Percentiles rank a stretch among this genome's conserved stretches.
phyloP scores from a whole-genome alignment of 352 stramenopile species.

The Phytophthora sansomeana region DNA sequence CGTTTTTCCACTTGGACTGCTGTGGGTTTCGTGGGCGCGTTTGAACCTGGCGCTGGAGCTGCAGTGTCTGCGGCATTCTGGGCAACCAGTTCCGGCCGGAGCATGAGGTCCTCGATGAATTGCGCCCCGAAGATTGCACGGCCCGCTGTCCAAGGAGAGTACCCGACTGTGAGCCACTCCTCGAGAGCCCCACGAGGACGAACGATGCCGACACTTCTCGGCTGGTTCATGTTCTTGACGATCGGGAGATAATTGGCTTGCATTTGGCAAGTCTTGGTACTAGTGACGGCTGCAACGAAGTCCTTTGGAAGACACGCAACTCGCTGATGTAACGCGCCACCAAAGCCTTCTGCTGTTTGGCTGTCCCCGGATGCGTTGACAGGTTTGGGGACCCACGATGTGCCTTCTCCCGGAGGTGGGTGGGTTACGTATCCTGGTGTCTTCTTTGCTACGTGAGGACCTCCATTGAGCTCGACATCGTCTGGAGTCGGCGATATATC shows the following conservation, averaged over 20 bases:
- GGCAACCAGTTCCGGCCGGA: slow-evolving; percentile 59
- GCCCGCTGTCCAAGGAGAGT: slow-evolving; percentile 92
- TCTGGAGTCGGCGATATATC: slow-evolving; percentile 65
- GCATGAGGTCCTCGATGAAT: slow-evolving; percentile 73
- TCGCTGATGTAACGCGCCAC: slow-evolving; percentile 64
- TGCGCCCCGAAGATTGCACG: slow-evolving; percentile 65
- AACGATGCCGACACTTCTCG: slow-evolving; percentile 88
- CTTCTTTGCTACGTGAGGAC: slow-evolving; percentile 53
- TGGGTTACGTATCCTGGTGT: slow-evolving; percentile 69
- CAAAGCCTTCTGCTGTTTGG: slow-evolving; percentile 70
- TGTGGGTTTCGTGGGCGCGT: slow-evolving; percentile 11
- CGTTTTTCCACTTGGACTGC: slow-evolving; percentile 51
- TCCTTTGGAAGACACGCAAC: slow-evolving; percentile 73
- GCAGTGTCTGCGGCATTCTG: slow-evolving; percentile 20
- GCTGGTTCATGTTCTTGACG: slow-evolving; percentile 87
- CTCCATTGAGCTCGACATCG: slow-evolving; percentile 49
- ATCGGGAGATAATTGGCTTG: slow-evolving; percentile 80
- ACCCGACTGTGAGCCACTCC: slow-evolving; percentile 91
- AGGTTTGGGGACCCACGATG: slow-evolving; percentile 61
- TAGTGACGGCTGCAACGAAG: slow-evolving; percentile 71
- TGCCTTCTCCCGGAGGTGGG: slow-evolving; percentile 60
- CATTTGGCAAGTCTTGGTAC: slow-evolving; percentile 81
- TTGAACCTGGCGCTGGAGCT: not conserved
- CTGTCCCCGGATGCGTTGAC: slow-evolving; percentile 61
- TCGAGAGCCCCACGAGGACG: slow-evolving; percentile 82